phyloP scores from a whole-genome alignment of 345 rosid species.

The Diplotaxis tenuifolia region DNA sequence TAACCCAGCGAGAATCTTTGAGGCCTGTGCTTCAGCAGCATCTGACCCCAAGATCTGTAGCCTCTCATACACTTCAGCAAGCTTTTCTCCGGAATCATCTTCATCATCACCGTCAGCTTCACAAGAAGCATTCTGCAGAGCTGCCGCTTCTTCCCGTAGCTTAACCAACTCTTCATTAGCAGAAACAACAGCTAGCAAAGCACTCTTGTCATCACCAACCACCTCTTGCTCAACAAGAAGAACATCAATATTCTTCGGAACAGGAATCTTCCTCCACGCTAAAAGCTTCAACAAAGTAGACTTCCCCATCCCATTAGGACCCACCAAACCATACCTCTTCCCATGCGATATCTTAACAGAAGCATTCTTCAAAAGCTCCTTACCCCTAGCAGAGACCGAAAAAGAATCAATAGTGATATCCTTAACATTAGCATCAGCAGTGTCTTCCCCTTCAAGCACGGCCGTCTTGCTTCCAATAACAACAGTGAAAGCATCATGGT shows the following conservation, averaged over 20 bases:
- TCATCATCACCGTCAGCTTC: constrained; percentile 41
- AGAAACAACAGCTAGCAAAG: constrained; percentile 86
- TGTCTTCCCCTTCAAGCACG: constrained; percentile 86
- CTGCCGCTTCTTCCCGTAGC: constrained; percentile 64
- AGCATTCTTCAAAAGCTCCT: constrained; percentile 83
- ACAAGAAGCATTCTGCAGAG: constrained; percentile 48
- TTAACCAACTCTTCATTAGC: constrained; percentile 79
- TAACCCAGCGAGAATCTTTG: constrained; percentile 93
- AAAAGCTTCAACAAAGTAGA: constrained; percentile 90
- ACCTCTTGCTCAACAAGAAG: constrained; percentile 95
- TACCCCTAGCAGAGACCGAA: constrained; percentile 92
- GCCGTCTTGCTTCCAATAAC: constrained; percentile 86
- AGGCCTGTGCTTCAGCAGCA: constrained; percentile 94
- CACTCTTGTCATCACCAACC: constrained; percentile 80
- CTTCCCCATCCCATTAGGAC: constrained; percentile 96
- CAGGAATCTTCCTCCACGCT: constrained; percentile 98
- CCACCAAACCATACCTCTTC: constrained; percentile 91
- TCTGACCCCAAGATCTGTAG: constrained; percentile 87
- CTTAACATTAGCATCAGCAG: constrained; percentile 85
- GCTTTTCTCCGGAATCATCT: constrained; percentile 69
- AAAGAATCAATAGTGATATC: constrained; percentile 81
- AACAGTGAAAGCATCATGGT: constrained; percentile 92
- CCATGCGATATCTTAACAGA: constrained; percentile 93
- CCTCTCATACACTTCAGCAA: constrained; percentile 77
- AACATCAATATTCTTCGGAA: constrained; percentile 92